Conservation (phyloP, 805 yeast species). For the Candida nonsorbophila region DNA sequence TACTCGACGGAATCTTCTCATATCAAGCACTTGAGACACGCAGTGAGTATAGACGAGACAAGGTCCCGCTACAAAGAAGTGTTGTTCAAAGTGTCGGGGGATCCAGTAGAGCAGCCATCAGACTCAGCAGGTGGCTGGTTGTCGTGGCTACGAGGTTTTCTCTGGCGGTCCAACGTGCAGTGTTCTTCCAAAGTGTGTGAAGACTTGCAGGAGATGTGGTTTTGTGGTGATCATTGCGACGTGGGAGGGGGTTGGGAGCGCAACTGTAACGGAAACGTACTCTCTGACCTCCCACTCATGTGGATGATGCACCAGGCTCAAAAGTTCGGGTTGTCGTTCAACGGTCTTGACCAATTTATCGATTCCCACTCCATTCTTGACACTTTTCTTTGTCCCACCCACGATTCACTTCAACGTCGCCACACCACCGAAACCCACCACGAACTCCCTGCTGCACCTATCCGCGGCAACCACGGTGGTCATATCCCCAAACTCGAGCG, state of each 20-base stretch:
- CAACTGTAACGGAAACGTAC: constrained; percentile 28
- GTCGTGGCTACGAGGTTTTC: too few relatives aligned
- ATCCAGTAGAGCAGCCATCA: too few relatives aligned
- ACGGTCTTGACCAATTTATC: constrained; percentile 7
- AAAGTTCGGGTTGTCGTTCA: constrained; percentile 45
- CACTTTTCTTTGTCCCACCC: too few relatives aligned
- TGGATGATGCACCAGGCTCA: constrained; percentile 59
- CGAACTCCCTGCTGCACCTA: too few relatives aligned
- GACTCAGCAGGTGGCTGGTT: too few relatives aligned
- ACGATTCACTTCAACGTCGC: too few relatives aligned
- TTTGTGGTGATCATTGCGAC: constrained; percentile 67
- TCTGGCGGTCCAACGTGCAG: too few relatives aligned
- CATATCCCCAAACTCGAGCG: too few relatives aligned
- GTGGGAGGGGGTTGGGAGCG: constrained; percentile 64
- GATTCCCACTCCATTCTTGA: too few relatives aligned
- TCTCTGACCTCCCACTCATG: constrained; percentile 49
- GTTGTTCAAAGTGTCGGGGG: constrained; percentile 40
- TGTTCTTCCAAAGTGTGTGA: constrained; percentile 31
- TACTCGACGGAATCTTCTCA: constrained; percentile 45
- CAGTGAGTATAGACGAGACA: constrained; percentile 63
- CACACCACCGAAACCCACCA: too few relatives aligned
- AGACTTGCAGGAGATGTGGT: constrained; percentile 52
- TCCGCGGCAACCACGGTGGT: too few relatives aligned
- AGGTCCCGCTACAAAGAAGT: constrained; percentile 59
- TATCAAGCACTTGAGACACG: constrained; percentile 61